Evolutionary conservation across 2,329 filamentous ascomycete genomes (phyloP).

Genomic region (Clonostachys solani): DNA sequence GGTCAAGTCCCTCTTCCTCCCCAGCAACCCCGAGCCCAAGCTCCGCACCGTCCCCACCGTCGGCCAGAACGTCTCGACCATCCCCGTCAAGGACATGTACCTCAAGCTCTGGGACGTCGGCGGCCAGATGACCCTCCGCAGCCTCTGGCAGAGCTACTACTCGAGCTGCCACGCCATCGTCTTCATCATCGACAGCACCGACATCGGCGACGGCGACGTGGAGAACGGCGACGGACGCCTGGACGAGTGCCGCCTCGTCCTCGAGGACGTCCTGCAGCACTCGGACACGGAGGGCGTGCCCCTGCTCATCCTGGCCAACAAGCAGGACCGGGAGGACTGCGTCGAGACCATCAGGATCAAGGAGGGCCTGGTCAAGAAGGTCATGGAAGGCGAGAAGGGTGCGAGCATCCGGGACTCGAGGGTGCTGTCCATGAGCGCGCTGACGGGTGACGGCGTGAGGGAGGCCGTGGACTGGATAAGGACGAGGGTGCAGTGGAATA

Average conservation of each 20-base stretch:
- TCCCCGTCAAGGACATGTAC: slow-evolving; percentile 90
- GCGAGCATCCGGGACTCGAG: slow-evolving; percentile 82
- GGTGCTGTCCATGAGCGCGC: slow-evolving; percentile 86
- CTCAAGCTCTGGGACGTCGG: slow-evolving; percentile 98
- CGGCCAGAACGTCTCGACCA: slow-evolving; percentile 92
- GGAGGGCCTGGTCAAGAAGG: slow-evolving; percentile 89
- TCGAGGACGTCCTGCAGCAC: slow-evolving; percentile 86
- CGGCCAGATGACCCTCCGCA: slow-evolving; percentile 82
- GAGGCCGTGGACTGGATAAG: slow-evolving; percentile 98
- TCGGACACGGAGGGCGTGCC: slow-evolving; percentile 89
- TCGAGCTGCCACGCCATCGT: slow-evolving; percentile 91
- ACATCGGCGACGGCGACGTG: slow-evolving; percentile 80
- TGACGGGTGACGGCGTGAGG: slow-evolving; percentile 80
- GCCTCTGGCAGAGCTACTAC: slow-evolving; percentile 96
- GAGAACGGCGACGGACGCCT: slow-evolving; percentile 51
- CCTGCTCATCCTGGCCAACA: slow-evolving; percentile 89
- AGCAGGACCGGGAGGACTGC: slow-evolving; percentile 96
- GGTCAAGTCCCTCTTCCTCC: slow-evolving; percentile 82
- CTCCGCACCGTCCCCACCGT: slow-evolving; percentile 92
- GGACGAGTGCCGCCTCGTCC: slow-evolving; percentile 82
- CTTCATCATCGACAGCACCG: slow-evolving; percentile 94
- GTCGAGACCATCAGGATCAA: slow-evolving; percentile 97
- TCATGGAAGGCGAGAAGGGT: slow-evolving; percentile 92
- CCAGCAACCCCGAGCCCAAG: slow-evolving; percentile 57
- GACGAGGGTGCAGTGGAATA: slow-evolving; percentile 92